Conservation (phyloP, 1,139 yeast species). For the Yamadazyma sp. region DNA sequence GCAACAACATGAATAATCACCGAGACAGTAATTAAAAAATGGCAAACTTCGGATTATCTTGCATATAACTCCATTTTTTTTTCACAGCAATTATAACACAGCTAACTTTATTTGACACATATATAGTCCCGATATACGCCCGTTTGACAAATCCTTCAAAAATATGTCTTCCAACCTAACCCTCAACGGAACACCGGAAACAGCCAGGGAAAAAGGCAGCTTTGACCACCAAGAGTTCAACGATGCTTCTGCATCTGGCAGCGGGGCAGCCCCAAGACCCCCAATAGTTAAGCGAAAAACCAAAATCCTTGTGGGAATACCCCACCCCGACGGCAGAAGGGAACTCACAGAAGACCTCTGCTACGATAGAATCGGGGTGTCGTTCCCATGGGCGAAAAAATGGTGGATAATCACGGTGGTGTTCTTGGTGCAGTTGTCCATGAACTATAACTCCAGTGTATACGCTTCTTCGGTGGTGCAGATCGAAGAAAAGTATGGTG, state of each 20-base stretch:
- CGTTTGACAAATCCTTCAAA: neutral
- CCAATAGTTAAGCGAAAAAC: conserved; percentile 9
- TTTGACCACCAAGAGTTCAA: conserved; percentile 8
- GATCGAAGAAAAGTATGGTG: conserved; percentile 26
- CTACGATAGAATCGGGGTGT: conserved; percentile 31
- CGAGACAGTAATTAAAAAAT: too few relatives aligned
- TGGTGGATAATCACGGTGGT: conserved; percentile 33
- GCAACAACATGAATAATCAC: too few relatives aligned
- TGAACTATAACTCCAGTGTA: conserved; percentile 38
- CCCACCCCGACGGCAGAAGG: conserved; percentile 23
- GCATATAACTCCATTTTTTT: neutral
- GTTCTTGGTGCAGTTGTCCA: conserved; percentile 36
- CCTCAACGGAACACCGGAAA: conserved; percentile 9
- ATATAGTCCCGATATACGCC: too few relatives aligned
- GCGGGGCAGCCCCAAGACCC: conserved; percentile 5
- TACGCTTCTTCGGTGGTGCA: conserved; percentile 29
- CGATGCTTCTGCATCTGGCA: neutral
- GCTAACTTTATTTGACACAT: neutral
- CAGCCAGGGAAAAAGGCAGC: conserved; percentile 4
- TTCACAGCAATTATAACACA: neutral
- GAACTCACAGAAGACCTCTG: conserved; percentile 31
- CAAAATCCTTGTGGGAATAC: conserved; percentile 11
- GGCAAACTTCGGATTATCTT: too few relatives aligned
- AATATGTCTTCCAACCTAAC: conserved; percentile 16
- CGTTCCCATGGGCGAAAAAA: conserved; percentile 27